Evolutionary conservation across 2,329 filamentous ascomycete genomes (phyloP).

Genomic region (Helotiales sp.): DNA sequence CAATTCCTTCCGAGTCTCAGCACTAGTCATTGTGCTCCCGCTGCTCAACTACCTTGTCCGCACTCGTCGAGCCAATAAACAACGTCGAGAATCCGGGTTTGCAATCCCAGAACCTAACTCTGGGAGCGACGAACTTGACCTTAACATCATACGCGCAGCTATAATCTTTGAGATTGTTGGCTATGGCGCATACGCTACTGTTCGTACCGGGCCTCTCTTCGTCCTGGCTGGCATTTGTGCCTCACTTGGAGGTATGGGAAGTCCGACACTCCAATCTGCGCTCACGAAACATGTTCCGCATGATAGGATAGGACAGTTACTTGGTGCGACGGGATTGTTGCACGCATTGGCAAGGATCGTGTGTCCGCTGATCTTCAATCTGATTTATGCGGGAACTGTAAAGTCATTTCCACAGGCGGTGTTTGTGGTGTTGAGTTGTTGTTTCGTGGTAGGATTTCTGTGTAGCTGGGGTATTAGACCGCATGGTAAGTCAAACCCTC

Average conservation of each 20-base stretch:
- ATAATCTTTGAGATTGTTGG: slow-evolving; percentile 77
- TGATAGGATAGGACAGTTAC: slow-evolving; percentile 79
- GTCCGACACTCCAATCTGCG: slow-evolving; percentile 79
- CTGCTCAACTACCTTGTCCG: slow-evolving; percentile 75
- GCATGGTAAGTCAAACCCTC: slow-evolving; percentile 58
- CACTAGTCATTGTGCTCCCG: slow-evolving; percentile 75
- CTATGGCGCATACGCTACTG: slow-evolving; percentile 71
- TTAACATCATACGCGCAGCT: slow-evolving; percentile 72
- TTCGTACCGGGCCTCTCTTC: slow-evolving; percentile 63
- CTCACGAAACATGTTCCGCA: slow-evolving; percentile 89
- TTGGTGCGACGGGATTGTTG: slow-evolving; percentile 83
- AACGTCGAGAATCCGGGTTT: slow-evolving; percentile 60
- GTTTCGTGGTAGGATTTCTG: slow-evolving; percentile 67
- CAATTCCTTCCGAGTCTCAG: slow-evolving; percentile 71
- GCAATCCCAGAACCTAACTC: slow-evolving; percentile 37
- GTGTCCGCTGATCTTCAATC: slow-evolving; percentile 80
- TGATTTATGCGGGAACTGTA: slow-evolving; percentile 82
- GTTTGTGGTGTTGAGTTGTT: slow-evolving; percentile 69
- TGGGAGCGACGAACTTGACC: slow-evolving; percentile 77
- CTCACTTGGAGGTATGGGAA: slow-evolving; percentile 79
- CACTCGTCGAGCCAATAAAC: slow-evolving; percentile 29
- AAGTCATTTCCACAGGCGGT: slow-evolving; percentile 76
- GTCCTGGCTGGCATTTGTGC: slow-evolving; percentile 71
- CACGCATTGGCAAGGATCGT: slow-evolving; percentile 80
- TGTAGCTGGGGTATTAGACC: slow-evolving; percentile 72